These are phyloP conservation scores for Novymonas esmeraldas DNA, from an alignment of 208 protist genomes.

Conservation along the genomic window DNA sequence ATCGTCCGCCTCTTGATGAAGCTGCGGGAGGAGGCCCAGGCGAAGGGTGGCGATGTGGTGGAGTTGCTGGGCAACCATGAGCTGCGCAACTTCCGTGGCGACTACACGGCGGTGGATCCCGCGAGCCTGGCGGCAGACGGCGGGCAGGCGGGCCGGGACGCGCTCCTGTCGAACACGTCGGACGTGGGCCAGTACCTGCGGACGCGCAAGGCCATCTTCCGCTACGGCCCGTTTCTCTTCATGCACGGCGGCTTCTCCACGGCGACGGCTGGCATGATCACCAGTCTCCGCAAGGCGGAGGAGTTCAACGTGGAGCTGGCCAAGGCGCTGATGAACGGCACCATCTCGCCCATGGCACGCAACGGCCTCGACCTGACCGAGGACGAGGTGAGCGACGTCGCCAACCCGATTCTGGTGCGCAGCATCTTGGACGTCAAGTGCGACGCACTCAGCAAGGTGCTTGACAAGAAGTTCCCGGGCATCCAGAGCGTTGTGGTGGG, in stretches of 20 bases:
- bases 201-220: constrained; percentile 76
- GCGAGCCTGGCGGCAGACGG: constrained; percentile 53
- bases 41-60: constrained; percentile 77
- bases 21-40: constrained; percentile 65
- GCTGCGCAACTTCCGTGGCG: constrained; percentile 87
- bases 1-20: constrained; percentile 86
- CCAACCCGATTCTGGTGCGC: constrained; percentile 87
- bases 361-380: constrained; percentile 69
- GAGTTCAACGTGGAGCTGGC: constrained; percentile 78
- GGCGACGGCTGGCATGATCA: constrained; percentile 71
- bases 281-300: constrained; percentile 68
- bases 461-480: constrained; percentile 74
- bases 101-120: constrained; percentile 76
- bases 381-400: constrained; percentile 65
- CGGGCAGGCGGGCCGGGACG: constrained; percentile 56
- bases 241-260: constrained; percentile 92
- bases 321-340: constrained; percentile 67
- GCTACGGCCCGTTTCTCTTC: constrained; percentile 87
- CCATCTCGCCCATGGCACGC: constrained; percentile 60
- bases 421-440: constrained; percentile 88
- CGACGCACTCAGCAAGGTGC: constrained; percentile 57
- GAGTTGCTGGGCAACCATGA: constrained; percentile 93
- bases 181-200: constrained; percentile 76
- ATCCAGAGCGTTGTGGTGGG: constrained; percentile 89
- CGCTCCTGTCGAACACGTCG: constrained; percentile 71